These are phyloP conservation scores for Paracamarosporium sp. DNA, from an alignment of 2,329 filamentous ascomycete genomes.

Conservation along the genomic window DNA sequence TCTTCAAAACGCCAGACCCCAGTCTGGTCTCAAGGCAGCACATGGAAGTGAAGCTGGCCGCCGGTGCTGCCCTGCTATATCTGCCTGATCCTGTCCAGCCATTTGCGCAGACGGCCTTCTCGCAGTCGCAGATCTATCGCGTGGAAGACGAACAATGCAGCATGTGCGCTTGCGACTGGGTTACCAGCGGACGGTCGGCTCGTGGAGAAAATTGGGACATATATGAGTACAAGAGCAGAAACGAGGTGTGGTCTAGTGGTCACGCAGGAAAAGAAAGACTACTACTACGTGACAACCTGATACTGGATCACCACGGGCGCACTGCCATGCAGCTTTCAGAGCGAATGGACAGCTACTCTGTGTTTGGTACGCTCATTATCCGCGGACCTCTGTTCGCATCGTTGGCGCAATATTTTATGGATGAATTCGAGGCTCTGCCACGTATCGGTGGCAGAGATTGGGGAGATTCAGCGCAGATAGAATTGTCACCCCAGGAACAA, in stretches of 20 bases:
- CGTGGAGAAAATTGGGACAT: constrained; percentile 91
- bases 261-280: constrained; percentile 60
- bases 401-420: constrained; percentile 76
- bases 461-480: constrained; percentile 51
- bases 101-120: constrained; percentile 82
- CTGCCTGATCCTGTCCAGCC: constrained; percentile 94
- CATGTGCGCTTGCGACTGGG: constrained; percentile 91
- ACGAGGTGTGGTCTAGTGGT: constrained; percentile 76
- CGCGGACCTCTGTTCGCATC: constrained; percentile 72
- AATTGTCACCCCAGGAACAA: constrained; percentile 52
- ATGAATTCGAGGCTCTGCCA: constrained; percentile 78
- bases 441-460: constrained; percentile 85
- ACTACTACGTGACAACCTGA: constrained; percentile 83
- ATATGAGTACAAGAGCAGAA: constrained; percentile 77
- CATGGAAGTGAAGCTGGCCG: constrained; percentile 56
- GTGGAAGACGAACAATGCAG: constrained; percentile 57
- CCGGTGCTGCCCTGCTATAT: constrained; percentile 63
- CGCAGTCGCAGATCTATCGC: constrained; percentile 81
- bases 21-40: constrained; percentile 55
- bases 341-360: constrained; percentile 75
- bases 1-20: constrained; percentile 78
- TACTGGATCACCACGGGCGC: constrained; percentile 65
- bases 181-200: constrained; percentile 84
- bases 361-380: constrained; percentile 86
- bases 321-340: constrained; percentile 36